Conservation (phyloP, 2,329 filamentous ascomycete genomes). For the Penicillium brasilianum region DNA sequence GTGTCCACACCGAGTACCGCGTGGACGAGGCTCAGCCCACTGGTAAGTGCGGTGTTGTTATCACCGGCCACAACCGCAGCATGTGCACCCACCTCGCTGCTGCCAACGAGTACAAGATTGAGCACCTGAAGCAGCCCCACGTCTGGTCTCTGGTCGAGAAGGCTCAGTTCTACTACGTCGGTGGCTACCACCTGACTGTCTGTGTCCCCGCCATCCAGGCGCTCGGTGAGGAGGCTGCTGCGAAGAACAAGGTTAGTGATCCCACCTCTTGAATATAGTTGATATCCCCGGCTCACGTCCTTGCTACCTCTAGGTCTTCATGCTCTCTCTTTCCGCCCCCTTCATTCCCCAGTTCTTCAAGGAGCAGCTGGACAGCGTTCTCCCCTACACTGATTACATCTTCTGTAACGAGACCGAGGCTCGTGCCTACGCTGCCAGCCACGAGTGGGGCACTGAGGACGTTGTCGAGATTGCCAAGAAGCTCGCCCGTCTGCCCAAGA, state of each 20-base stretch:
- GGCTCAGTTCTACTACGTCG: conserved; percentile 88
- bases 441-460: conserved; percentile 74
- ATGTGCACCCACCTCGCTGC: conserved; percentile 95
- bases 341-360: conserved; percentile 99
- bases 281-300: background rate
- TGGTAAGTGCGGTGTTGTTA: conserved; percentile 93
- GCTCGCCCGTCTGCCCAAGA: conserved; percentile 88
- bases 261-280: background rate
- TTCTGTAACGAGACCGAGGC: conserved; percentile 98
- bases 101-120: conserved; percentile 95
- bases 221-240: conserved; percentile 85
- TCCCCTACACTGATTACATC: conserved; percentile 93
- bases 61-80: conserved; percentile 93
- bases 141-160: conserved; percentile 92
- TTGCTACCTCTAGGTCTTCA: conserved; percentile 62
- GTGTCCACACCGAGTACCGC: conserved; percentile 92
- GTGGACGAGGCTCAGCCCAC: conserved; percentile 84
- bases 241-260: conserved; percentile 74
- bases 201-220: conserved; percentile 89
- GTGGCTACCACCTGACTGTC: conserved; percentile 97
- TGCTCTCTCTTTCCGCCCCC: conserved; percentile 89
- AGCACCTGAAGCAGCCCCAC: conserved; percentile 87
- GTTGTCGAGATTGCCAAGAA: conserved; percentile 83
- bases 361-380: conserved; percentile 82
- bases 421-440: conserved; percentile 80